phyloP scores from a whole-genome alignment of 768 basidiomycete species.

The Macrolepiota fuliginosa region DNA sequence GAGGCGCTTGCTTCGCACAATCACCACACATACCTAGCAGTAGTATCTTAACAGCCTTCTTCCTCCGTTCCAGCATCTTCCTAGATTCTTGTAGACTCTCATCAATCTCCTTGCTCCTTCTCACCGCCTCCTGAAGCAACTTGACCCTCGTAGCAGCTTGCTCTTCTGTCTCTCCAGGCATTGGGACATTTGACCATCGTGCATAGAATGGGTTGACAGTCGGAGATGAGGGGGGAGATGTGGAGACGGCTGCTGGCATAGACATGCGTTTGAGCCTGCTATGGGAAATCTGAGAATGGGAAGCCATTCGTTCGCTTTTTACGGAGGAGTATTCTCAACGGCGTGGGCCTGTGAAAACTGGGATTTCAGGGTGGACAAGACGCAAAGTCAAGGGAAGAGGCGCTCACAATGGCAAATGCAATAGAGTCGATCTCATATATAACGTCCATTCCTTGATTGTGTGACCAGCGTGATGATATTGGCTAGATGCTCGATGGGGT shows the following conservation, averaged over 20 bases:
- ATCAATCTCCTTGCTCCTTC: slow-evolving; percentile 48
- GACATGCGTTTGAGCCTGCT: slow-evolving; percentile 5
- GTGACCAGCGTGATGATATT: slow-evolving; percentile 1
- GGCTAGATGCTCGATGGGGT: slow-evolving; percentile 8
- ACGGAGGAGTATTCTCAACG: not conserved
- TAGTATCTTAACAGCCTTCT: slow-evolving; percentile 51
- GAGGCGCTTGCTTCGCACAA: not conserved
- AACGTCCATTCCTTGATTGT: not conserved
- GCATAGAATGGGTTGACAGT: slow-evolving; percentile 27
- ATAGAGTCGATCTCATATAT: slow-evolving; percentile 1
- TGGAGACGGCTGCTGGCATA: not conserved
- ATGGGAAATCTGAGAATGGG: not conserved
- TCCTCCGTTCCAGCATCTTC: slow-evolving; percentile 45
- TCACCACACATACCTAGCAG: slow-evolving; percentile 41
- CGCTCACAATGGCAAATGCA: not conserved
- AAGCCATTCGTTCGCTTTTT: not conserved
- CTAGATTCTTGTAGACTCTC: slow-evolving; percentile 41
- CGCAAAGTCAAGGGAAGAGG: not conserved
- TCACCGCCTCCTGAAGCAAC: slow-evolving; percentile 38
- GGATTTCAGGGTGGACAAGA: not conserved
- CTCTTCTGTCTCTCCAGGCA: slow-evolving; percentile 30
- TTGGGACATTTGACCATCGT: slow-evolving; percentile 21
- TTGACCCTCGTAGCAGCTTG: slow-evolving; percentile 32
- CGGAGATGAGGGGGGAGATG: slow-evolving; percentile 11
- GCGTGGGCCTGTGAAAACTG: not conserved